A percentile compares a stretch with the other conserved stretches of the same genome.
phyloP scores from a whole-genome alignment of 176 grass and related monocot genomes.

The Ampelocalamus luodianensis region DNA sequence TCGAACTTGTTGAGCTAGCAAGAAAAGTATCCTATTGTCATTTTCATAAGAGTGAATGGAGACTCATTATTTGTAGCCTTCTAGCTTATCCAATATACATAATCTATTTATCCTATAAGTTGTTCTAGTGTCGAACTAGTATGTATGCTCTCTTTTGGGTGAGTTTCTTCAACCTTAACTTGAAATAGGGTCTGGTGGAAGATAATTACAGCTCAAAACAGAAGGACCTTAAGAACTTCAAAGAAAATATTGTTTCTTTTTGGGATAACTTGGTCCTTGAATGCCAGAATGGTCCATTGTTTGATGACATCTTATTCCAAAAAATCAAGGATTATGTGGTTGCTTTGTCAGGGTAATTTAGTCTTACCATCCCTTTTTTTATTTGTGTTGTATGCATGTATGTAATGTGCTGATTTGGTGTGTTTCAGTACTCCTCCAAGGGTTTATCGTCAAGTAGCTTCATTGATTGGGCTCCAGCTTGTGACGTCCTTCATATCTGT shows the following conservation, averaged over 20 bases:
- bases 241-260: slow-evolving; percentile 88
- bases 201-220: slow-evolving; percentile 87
- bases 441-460: slow-evolving; percentile 86
- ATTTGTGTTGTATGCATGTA: slow-evolving; percentile 22
- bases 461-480: slow-evolving; percentile 89
- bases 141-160: slow-evolving; percentile 33
- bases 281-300: slow-evolving; percentile 93
- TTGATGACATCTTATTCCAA: slow-evolving; percentile 77
- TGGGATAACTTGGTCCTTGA: slow-evolving; percentile 87
- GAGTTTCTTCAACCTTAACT: slow-evolving; percentile 49
- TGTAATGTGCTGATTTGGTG: slow-evolving; percentile 38
- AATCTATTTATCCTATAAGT: slow-evolving; percentile 18
- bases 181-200: slow-evolving; percentile 75
- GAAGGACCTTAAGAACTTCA: slow-evolving; percentile 89
- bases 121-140: slow-evolving; percentile 27
- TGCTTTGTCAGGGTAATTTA: slow-evolving; percentile 86
- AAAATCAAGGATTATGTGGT: slow-evolving; percentile 83
- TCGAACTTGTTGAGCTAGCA: slow-evolving; percentile 71
- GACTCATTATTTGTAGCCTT: slow-evolving; percentile 16
- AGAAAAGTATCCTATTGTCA: slow-evolving; percentile 75
- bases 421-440: slow-evolving; percentile 87
- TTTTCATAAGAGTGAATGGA: slow-evolving; percentile 15
- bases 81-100: slow-evolving; percentile 28
- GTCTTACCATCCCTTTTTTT: neutral
- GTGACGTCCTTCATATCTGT: slow-evolving; percentile 93